Conservation (phyloP, 1,284 basidiomycete species). For the Cerrena zonata region DNA sequence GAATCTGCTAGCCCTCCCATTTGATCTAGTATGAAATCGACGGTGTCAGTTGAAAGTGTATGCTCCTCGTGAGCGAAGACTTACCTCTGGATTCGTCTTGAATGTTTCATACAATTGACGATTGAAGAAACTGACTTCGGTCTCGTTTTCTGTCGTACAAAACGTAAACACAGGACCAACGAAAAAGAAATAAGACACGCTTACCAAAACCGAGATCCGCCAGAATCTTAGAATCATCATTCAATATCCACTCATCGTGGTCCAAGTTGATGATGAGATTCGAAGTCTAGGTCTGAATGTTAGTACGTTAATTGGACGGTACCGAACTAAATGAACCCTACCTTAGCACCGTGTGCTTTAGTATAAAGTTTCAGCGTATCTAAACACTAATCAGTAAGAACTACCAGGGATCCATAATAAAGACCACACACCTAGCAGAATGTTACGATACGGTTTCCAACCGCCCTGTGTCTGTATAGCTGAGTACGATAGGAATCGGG, state of each 20-base stretch:
- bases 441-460: constrained; percentile 82
- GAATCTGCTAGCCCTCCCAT: constrained; percentile 15
- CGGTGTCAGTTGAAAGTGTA: not conserved
- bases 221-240: constrained; percentile 60
- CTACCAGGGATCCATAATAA: not conserved
- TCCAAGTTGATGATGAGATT: constrained; percentile 95
- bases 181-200: constrained; percentile 22
- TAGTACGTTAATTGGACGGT: not conserved
- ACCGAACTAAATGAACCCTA: constrained; percentile 21
- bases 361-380: constrained; percentile 95
- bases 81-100: constrained; percentile 75
- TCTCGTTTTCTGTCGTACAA: constrained; percentile 87
- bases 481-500: constrained; percentile 27
- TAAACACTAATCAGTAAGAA: constrained; percentile 21
- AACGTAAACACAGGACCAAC: too few species aligned
- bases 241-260: constrained; percentile 86
- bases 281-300: constrained; percentile 61
- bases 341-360: constrained; percentile 91
- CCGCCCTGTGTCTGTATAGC: constrained; percentile 67
- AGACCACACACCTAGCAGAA: constrained; percentile 52
- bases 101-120: constrained; percentile 71
- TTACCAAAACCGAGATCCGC: constrained; percentile 70
- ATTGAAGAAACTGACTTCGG: constrained; percentile 88
- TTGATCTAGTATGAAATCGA: constrained; percentile 21
- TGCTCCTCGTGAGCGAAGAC: too few species aligned